Evolutionary conservation across 1,284 basidiomycete species (phyloP), one percentile per base, ranked within the genome.

Genomic region (Agaricales sp.): DNA sequence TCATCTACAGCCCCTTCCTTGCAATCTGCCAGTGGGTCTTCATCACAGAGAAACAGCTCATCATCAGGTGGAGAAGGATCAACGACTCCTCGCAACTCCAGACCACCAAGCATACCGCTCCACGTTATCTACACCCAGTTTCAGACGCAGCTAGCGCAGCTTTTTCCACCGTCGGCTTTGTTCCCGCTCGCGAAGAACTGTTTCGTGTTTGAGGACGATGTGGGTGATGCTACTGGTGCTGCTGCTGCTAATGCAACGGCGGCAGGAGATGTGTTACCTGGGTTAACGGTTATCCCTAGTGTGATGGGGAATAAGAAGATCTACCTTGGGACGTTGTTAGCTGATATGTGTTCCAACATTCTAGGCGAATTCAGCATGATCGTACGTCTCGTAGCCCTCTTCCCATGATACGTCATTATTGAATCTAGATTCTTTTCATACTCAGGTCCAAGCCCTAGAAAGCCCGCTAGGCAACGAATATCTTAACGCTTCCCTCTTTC

Each of bases 321-420:
- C 25, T 92, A 92, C 63, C 75, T 94, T 47, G 84, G 86, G 23
- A 89, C 87, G n/a, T 66, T 94, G 22, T 66, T 95, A 44, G 89
- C 88, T 13, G 89, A 91, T 59, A 67, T 94, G 16, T 90, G 90
- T 54, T 91, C 91, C 25, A 80, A 85, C 53, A 80, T 94, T 43
- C 70, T 95, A 23, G 78, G 79, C 25, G 88, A 91, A 61, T 84
- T 95, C 54, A 85, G 88, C 25, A 75, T 78, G 39, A 64, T 93
- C 69, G 87, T 90, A 57, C 52, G 77, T 66, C 51, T 43, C 37
- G 49, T 47, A 30, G 26, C 26, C 26, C 16, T 44, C 39, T 38
- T 30, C 30, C 54, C 16, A 48, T 4, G 22, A 25, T 50, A 46
- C 39, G 53, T 54, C 52, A 52, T 53, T 38, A 50, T 41, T 52